Conservation (phyloP, 257 asterid genomes). For the Jaltomata sinuosa region DNA sequence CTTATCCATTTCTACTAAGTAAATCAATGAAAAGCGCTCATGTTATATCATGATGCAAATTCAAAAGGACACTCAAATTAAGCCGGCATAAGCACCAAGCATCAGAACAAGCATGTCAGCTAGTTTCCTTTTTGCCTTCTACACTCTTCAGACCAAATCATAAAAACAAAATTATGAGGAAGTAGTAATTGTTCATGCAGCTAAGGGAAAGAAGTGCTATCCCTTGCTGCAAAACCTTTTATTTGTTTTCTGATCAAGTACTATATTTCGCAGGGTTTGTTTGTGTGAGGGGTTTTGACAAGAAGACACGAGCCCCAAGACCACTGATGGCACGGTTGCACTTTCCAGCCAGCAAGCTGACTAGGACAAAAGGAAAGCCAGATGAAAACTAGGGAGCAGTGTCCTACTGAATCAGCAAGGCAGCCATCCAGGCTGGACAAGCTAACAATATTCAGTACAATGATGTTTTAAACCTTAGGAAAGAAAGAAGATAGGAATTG, state of each 20-base stretch:
- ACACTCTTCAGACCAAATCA: background rate
- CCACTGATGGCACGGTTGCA: constrained; percentile 90
- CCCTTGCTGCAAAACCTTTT: background rate
- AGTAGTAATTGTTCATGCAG: background rate
- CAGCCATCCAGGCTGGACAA: background rate
- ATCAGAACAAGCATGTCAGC: background rate
- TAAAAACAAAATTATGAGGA: background rate
- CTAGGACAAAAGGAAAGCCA: constrained; percentile 41
- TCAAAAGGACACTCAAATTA: background rate
- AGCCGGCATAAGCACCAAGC: background rate
- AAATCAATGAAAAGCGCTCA: background rate
- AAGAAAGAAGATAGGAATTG: background rate
- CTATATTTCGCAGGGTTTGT: constrained; percentile 60
- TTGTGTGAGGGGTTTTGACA: constrained; percentile 93
- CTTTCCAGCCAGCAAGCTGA: constrained; percentile 73
- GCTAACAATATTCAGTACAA: background rate
- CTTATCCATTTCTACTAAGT: background rate
- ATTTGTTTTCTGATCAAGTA: background rate
- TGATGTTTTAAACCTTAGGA: constrained; percentile 1
- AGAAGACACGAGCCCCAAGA: constrained; percentile 67
- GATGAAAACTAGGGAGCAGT: constrained; percentile 27
- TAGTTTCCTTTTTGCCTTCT: background rate
- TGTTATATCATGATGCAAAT: background rate
- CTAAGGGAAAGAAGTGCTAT: background rate
- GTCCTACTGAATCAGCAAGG: constrained; percentile 8